Percentiles rank a stretch among this genome's conserved stretches.
These are phyloP conservation scores for Plenodomus lindquistii DNA, from an alignment of 2,329 filamentous ascomycete genomes.

Conservation along the genomic window DNA sequence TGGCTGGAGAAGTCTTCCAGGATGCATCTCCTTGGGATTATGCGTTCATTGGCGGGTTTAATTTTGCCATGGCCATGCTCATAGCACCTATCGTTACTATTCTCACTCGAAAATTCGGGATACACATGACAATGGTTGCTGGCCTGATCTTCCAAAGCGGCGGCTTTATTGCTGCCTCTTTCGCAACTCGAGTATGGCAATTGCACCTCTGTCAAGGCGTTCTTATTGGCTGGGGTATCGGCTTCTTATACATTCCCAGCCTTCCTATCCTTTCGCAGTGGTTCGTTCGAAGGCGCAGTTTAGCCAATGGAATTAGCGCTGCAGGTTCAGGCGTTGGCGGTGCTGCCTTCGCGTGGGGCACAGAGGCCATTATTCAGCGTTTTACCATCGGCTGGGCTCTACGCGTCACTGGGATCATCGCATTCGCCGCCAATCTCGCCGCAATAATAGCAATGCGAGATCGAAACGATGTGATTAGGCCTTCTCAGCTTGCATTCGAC, in stretches of 20 bases:
- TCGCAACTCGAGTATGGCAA: constrained; percentile 45
- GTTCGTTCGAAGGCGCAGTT: constrained; percentile 45
- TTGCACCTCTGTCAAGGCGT: constrained; percentile 49
- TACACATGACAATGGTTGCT: constrained; percentile 30
- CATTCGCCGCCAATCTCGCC: constrained; percentile 30
- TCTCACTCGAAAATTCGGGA: constrained; percentile 29
- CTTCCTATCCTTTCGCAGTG: constrained; percentile 48
- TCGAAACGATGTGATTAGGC: constrained; percentile 71
- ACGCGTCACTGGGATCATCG: constrained; percentile 42
- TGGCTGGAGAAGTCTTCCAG: constrained; percentile 40
- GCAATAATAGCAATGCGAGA: constrained; percentile 58
- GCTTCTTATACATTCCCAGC: constrained; percentile 47
- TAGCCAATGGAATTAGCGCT: constrained; percentile 48
- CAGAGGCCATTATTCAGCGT: constrained; percentile 43
- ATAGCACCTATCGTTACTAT: constrained; percentile 40
- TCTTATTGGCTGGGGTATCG: constrained; percentile 47
- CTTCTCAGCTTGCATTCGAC: constrained; percentile 66
- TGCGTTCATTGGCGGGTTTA: constrained; percentile 48
- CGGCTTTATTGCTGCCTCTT: constrained; percentile 45
- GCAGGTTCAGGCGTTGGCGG: constrained; percentile 50
- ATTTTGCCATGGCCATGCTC: constrained; percentile 42
- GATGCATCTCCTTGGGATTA: constrained; percentile 43
- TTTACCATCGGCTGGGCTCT: constrained; percentile 49
- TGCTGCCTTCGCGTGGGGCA: constrained; percentile 35
- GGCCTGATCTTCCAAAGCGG: constrained; percentile 41